These are phyloP conservation scores for Malassezia yamatoensis DNA, from an alignment of 1,284 basidiomycete species.

Conservation along the genomic window DNA sequence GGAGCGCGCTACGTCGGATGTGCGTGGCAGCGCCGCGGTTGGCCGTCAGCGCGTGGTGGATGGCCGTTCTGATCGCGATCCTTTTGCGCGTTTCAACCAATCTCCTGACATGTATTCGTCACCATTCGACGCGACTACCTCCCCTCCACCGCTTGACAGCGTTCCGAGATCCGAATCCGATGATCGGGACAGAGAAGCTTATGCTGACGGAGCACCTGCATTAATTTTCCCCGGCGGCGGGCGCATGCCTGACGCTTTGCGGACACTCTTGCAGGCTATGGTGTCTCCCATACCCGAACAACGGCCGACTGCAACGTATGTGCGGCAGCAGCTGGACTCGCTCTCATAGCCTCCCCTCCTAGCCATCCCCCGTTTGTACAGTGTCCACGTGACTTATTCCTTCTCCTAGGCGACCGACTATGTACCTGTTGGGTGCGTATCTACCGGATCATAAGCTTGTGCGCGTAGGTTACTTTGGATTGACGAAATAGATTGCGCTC, in stretches of 20 bases:
- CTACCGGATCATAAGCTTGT: slow-evolving; percentile 46
- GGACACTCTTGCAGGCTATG: slow-evolving; percentile 36
- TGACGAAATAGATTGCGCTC: slow-evolving; percentile 61
- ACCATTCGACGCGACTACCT: not conserved
- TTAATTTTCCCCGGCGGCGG: slow-evolving; percentile 41
- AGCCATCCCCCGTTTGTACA: not conserved
- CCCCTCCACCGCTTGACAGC: not conserved
- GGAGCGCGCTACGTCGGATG: not conserved
- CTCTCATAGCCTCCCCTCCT: not conserved
- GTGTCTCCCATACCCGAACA: slow-evolving; percentile 21
- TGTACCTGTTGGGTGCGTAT: slow-evolving; percentile 46
- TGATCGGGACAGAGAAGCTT: slow-evolving; percentile 15
- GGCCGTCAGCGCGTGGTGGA: slow-evolving; percentile 4
- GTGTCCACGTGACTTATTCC: slow-evolving; percentile 2
- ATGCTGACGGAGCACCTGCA: slow-evolving; percentile 36
- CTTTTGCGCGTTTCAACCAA: not conserved
- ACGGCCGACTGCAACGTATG: slow-evolving; percentile 29
- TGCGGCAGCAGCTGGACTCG: slow-evolving; percentile 13
- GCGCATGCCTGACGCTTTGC: slow-evolving; percentile 30
- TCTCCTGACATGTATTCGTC: not conserved
- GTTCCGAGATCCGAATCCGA: slow-evolving; percentile 7
- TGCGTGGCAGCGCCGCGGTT: slow-evolving; percentile 7
- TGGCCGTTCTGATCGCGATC: not conserved
- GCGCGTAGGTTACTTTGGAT: slow-evolving; percentile 25
- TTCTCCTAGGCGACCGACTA: slow-evolving; percentile 13